Evolutionary conservation across 768 basidiomycete species (phyloP).

Genomic region (Suillus fuscotomentosus): DNA sequence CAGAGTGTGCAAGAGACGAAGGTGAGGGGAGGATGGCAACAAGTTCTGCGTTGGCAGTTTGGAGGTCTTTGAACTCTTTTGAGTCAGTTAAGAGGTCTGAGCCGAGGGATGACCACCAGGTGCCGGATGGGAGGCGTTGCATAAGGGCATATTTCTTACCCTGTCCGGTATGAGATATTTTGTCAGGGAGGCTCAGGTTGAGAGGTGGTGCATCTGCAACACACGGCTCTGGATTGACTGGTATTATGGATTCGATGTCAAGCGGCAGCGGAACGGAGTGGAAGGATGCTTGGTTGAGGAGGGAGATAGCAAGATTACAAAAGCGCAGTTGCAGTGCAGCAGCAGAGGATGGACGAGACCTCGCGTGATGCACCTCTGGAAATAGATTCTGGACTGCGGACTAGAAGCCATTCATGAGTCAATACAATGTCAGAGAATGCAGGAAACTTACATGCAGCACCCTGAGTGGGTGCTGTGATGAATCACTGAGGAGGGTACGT

Average conservation of each 20-base stretch:
- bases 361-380: constrained; percentile 66
- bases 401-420: constrained; percentile 28
- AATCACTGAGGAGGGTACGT: constrained; percentile 53
- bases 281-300: constrained; percentile 69
- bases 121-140: constrained; percentile 73
- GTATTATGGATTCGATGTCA: constrained; percentile 44
- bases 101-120: constrained; percentile 77
- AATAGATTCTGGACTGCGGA: constrained; percentile 65
- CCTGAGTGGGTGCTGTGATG: constrained; percentile 51
- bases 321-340: constrained; percentile 72
- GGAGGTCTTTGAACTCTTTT: constrained; percentile 45
- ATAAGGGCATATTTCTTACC: constrained; percentile 71
- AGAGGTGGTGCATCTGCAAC: constrained; percentile 18
- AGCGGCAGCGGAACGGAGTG: constrained; percentile 44
- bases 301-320: constrained; percentile 68
- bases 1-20: constrained; percentile 31
- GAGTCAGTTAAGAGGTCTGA: constrained; percentile 40
- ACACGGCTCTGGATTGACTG: constrained; percentile 17
- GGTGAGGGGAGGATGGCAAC: constrained; percentile 70
- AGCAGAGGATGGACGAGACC: constrained; percentile 59
- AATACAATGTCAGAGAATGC: constrained; percentile 13
- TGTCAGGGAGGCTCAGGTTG: constrained; percentile 21
- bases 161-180: constrained; percentile 27
- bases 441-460: constrained; percentile 51
- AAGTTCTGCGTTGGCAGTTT: constrained; percentile 71